Base-by-base conservation (phyloP, 768 basidiomycete species). In the Naematelia encephala region DNA sequence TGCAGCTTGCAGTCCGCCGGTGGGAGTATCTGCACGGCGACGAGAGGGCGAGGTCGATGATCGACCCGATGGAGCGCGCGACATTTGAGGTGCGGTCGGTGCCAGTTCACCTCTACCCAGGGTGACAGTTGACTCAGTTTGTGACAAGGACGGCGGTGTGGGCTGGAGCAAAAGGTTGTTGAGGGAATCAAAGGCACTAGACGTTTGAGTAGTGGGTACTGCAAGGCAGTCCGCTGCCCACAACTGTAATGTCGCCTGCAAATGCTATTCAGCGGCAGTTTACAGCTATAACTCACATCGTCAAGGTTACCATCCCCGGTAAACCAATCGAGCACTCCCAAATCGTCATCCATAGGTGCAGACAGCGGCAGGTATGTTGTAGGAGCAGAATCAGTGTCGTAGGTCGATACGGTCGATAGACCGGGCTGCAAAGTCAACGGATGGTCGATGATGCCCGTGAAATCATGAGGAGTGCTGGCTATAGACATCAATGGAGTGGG, bases 191-290 rank as follows among this genome's bases (percentile, higher is more conserved):
- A 64, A 62, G n/a, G 63, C 59, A 30, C 64, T 62, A 51, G 48
- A 45, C 19, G 49, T 57, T 26, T 56, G 61, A 10, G 58, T 48
- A 3, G 57, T 59, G 14, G 64, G 61, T 8, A 60, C 48, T 2
- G 66, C 27, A 1, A 68, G 56, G 51, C 63, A 64, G 49, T 62
- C 66, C 19, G 66, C 66, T 22, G 66, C 66, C 66, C 66, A 68
- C 12, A 62, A 52, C 47, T 68, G 66, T 21, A 68, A 50, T 14
- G 66, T 68, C 1, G 63, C 60, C 66, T 68, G 51, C 16, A 58
- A 45, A 13, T 16, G 4, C 1, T 45, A 27, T 11, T 59, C 13
- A 54, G 44, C 14, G 16, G 3, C 16, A 30, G 2, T 3, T 14
- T 11, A 22, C n/a, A 34, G 3, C 1, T 22, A 12, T 28, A 14